Base-by-base conservation (phyloP, 495 filamentous ascomycete genomes). In the Pyrenula aspistea region DNA sequence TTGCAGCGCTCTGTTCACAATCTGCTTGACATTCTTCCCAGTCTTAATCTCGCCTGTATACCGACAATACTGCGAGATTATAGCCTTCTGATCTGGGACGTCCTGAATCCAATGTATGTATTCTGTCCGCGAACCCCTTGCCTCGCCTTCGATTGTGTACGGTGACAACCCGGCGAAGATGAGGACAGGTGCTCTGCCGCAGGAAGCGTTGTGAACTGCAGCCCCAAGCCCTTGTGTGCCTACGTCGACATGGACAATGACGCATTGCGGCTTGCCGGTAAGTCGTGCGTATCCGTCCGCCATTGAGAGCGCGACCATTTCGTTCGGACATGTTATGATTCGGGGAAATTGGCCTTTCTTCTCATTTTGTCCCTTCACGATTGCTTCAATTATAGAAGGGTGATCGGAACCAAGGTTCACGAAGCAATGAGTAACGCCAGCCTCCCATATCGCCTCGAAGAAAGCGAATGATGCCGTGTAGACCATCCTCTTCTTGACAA, bases 61-160 rank as follows among this genome's bases (percentile, higher is more conserved):
- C n/a, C 92, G 82, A 66, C 92, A 96, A 67, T 97, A 97, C 70
- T 97, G 92, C 1, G 79, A 79, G 12, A 97, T 76, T 58, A 97
- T 96, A 67, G 86, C 84, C 66, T 89, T 91, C 71, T 97, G 92
- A 59, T 97, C 90, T 0, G 91, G 92, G 4, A 96, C 89, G 71
- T 97, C 89, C 64, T 97, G 92, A 48, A 96, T 91, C 88, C 92
- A 97, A 65, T 97, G 92, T 63, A 96, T 97, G 66, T 92, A 96
- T 70, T 96, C 92, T 0, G 90, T 95, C 49, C 92, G 78, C 2
- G 83, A 88, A 1, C 92, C 92, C 21, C 88, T 78, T 75, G 90
- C 80, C 71, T 96, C 92, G 2, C 92, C 92, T 61, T 97, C 91
- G 36, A 88, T 82, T 1, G 92, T 96, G 63, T 86, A 94, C 0